phyloP scores from a whole-genome alignment of 495 filamentous ascomycete species.

The Neurospora cerealis region DNA sequence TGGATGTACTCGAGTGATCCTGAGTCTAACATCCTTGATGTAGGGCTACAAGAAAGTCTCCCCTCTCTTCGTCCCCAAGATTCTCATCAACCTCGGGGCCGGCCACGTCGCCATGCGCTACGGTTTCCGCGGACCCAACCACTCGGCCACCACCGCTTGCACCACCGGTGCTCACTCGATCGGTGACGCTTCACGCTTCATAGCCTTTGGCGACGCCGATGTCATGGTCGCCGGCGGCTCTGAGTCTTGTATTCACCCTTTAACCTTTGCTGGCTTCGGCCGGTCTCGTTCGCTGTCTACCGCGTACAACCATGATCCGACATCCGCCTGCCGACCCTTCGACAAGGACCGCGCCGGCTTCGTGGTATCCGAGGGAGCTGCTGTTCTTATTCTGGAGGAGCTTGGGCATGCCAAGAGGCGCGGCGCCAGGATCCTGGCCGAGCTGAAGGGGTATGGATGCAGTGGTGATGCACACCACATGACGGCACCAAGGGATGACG shows the following conservation, averaged over 20 bases:
- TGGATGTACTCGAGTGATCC: not conserved
- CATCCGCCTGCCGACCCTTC: conserved; percentile 73
- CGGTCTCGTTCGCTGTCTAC: conserved; percentile 78
- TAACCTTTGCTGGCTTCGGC: conserved; percentile 86
- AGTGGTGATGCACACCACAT: conserved; percentile 87
- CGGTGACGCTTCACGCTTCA: conserved; percentile 84
- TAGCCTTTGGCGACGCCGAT: conserved; percentile 80
- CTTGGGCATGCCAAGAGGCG: conserved; percentile 75
- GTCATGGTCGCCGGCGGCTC: conserved; percentile 92
- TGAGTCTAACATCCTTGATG: not conserved
- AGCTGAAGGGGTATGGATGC: conserved; percentile 78
- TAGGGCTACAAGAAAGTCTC: conserved; percentile 88
- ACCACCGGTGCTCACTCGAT: conserved; percentile 92
- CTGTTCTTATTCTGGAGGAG: conserved; percentile 80
- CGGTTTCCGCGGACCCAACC: conserved; percentile 85
- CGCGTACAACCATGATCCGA: conserved; percentile 63
- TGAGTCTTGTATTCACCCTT: conserved; percentile 91
- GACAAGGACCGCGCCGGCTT: conserved; percentile 76
- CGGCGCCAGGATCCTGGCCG: conserved; percentile 77
- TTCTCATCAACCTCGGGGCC: conserved; percentile 89
- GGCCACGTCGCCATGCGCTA: conserved; percentile 91
- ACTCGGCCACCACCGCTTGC: conserved; percentile 86
- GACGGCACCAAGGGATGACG: conserved; percentile 76
- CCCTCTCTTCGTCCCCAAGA: conserved; percentile 81
- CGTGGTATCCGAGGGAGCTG: conserved; percentile 88